Conservation (phyloP, 306 rosid genomes). For the Prunus mongolica region DNA sequence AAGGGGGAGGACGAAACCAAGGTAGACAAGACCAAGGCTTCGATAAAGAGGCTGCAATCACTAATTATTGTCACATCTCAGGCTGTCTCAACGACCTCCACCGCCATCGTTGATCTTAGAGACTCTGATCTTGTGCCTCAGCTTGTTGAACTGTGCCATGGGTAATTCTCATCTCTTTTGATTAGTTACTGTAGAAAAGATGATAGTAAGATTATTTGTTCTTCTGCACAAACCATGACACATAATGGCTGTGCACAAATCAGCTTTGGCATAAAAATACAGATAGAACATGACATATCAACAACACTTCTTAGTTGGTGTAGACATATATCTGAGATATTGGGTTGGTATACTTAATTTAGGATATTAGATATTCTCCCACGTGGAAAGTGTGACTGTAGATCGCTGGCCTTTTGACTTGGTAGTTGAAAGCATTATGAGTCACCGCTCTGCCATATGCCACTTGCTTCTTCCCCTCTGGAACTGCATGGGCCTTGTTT, state of each 20-base stretch:
- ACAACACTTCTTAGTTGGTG: not conserved
- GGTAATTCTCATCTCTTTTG: conserved; percentile 46
- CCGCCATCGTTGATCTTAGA: conserved; percentile 70
- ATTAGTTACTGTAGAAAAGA: not conserved
- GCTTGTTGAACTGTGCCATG: conserved; percentile 89
- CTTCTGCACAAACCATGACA: not conserved
- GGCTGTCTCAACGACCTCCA: conserved; percentile 92
- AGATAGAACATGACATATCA: not conserved
- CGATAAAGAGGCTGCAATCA: conserved; percentile 81
- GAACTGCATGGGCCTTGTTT: conserved; percentile 47
- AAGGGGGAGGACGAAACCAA: conserved; percentile 87
- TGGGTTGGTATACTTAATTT: conserved; percentile 4
- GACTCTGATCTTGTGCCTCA: conserved; percentile 95
- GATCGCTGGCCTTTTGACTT: conserved; percentile 17
- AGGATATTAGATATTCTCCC: not conserved
- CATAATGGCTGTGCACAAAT: not conserved
- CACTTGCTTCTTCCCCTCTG: conserved; percentile 47
- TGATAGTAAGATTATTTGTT: not conserved
- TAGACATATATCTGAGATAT: not conserved
- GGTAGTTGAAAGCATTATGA: conserved; percentile 58
- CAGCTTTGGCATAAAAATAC: not conserved
- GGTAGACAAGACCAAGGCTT: conserved; percentile 84
- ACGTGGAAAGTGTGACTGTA: conserved; percentile 18
- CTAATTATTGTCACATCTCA: conserved; percentile 87
- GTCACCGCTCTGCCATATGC: conserved; percentile 17